Base-by-base conservation (phyloP, 306 rosid species). In the Cucurbita pepo region DNA sequence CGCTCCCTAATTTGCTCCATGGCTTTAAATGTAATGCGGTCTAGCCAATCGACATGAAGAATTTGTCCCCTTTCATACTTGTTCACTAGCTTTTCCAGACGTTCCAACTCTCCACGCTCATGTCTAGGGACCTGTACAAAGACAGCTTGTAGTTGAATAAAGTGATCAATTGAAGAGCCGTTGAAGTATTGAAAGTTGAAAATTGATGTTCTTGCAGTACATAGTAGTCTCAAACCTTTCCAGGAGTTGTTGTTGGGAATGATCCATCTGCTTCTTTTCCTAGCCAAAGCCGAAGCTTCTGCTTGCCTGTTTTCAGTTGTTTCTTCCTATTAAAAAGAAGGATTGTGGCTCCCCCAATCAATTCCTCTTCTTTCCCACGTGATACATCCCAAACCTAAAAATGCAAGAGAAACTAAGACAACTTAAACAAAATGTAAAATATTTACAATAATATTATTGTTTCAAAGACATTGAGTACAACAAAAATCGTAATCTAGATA, bases 321-420 rank as follows among this genome's bases (percentile, higher is more conserved):
- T 82, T 90, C 81, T 91, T 91, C 78, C 63, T 88, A 82, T 89
- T 91, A 76, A 94, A 94, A 55, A 94, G 95, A 87, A 87, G 84
- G 80, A 90, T 88, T 25, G 97, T 94, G 37, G 99, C 94, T 75
- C 99, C 99, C 74, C 99, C 99, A 77, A 94, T 87, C 85, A 94
- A 84, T 73, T 86, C 96, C 81, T 91, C 92, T 58, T 86, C 86
- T 79, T 82, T 84, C 57, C 97, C 95, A 57, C 85, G 85, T 14
- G 99, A 94, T 71, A 94, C 96, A 82, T 94, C 99, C 96, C 95
- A 94, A 81, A 91, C 99, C 99, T 94, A 76, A 30, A 82, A 13
- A 71, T 47, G 51, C 53, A 66, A 71, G n/a, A 59, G 59, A 64
- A 63, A 15, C 34, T 22, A 8, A 53, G 57, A 53, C 3, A 80